These are phyloP conservation scores for Strobilomyces echinocephalus DNA, from an alignment of 768 basidiomycete genomes.

Conservation along the genomic window DNA sequence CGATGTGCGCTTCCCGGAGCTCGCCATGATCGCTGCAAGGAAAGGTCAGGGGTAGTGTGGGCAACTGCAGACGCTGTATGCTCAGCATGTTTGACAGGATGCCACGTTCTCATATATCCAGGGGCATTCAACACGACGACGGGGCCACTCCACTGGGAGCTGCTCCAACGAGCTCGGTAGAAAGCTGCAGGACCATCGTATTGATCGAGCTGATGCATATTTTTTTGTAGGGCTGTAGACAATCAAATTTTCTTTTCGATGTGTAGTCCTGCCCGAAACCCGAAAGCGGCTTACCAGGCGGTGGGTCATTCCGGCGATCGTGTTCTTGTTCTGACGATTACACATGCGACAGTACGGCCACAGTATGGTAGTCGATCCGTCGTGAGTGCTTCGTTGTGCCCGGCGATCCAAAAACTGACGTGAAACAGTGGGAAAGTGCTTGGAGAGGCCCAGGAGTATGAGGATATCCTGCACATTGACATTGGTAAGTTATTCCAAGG, in stretches of 20 bases:
- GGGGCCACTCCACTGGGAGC: slow-evolving; percentile 93
- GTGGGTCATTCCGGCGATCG: slow-evolving; percentile 38
- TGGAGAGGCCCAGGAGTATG: slow-evolving; percentile 67
- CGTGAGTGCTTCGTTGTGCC: slow-evolving; percentile 44
- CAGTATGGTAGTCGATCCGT: slow-evolving; percentile 85
- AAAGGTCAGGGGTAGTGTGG: slow-evolving; percentile 46
- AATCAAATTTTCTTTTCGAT: slow-evolving; percentile 96
- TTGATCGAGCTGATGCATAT: slow-evolving; percentile 5
- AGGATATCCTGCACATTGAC: slow-evolving; percentile 73
- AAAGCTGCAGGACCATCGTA: neutral
- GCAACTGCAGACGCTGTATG: neutral
- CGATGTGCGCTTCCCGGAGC: slow-evolving; percentile 91
- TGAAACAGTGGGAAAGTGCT: slow-evolving; percentile 65
- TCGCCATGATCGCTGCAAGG: slow-evolving; percentile 86
- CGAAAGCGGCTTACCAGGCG: slow-evolving; percentile 82
- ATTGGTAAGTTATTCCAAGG: slow-evolving; percentile 57
- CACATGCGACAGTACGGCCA: slow-evolving; percentile 70
- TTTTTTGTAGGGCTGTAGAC: slow-evolving; percentile 73
- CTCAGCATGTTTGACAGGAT: slow-evolving; percentile 46
- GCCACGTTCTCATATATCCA: slow-evolving; percentile 86
- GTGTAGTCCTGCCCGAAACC: slow-evolving; percentile 91
- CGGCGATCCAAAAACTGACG: slow-evolving; percentile 4
- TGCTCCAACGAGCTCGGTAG: slow-evolving; percentile 82
- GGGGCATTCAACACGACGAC: slow-evolving; percentile 95
- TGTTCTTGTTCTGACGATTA: neutral